A percentile compares a stretch with the other conserved stretches of the same genome.
These are phyloP conservation scores for Russula sp. DNA, from an alignment of 768 basidiomycete genomes.

Conservation along the genomic window DNA sequence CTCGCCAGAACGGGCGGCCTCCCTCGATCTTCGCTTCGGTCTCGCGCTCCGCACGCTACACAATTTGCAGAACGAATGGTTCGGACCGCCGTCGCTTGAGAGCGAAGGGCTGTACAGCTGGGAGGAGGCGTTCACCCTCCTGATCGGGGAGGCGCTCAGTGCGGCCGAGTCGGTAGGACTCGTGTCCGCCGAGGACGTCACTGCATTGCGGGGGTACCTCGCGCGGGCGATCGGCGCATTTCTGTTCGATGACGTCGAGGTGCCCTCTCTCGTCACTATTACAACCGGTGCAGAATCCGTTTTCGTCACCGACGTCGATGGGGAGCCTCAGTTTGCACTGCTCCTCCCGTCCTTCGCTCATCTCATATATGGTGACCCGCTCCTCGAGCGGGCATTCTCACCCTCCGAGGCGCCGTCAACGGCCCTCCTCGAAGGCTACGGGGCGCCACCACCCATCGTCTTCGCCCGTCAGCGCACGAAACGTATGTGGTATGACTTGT, in stretches of 20 bases:
- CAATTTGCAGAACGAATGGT: conserved; percentile 70
- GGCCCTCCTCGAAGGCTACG: conserved; percentile 57
- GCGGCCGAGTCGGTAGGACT: conserved; percentile 31
- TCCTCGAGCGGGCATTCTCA: conserved; percentile 60
- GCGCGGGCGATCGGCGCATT: conserved; percentile 67
- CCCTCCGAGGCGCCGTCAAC: conserved; percentile 16
- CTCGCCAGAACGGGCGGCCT: conserved; percentile 29
- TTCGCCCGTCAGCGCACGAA: conserved; percentile 70
- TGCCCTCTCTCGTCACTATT: conserved; percentile 59
- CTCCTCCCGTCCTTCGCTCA: conserved; percentile 33
- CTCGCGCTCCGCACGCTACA: conserved; percentile 57
- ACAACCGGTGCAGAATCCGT: conserved; percentile 54
- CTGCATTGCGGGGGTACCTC: conserved; percentile 42
- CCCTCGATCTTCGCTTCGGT: conserved; percentile 57
- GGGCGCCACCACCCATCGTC: conserved; percentile 40
- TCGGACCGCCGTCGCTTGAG: conserved; percentile 41
- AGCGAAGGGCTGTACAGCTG: conserved; percentile 47
- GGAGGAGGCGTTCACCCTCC: conserved; percentile 63
- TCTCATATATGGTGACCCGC: conserved; percentile 70
- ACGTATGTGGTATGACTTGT: conserved; percentile 68
- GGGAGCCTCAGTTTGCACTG: conserved; percentile 36
- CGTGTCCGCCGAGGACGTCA: conserved; percentile 30
- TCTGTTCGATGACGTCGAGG: conserved; percentile 71
- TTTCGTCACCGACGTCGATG: conserved; percentile 33
- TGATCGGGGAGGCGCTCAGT: conserved; percentile 51